Conservation (phyloP, 768 basidiomycete species). For the Serendipita sp. region DNA sequence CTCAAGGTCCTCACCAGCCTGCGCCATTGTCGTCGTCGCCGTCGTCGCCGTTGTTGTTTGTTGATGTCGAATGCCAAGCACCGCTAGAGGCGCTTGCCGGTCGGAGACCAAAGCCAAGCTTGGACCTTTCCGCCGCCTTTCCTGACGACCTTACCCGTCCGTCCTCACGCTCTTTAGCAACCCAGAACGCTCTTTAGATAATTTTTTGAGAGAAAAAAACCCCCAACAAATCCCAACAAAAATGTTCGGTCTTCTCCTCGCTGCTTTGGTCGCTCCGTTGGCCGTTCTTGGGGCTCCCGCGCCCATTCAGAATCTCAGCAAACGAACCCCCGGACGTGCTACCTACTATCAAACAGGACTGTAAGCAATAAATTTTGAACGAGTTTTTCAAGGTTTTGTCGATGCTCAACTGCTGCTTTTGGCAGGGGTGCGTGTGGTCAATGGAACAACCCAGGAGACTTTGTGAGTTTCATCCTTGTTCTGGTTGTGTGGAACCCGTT, state of each 20-base stretch:
- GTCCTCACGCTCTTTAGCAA: background rate
- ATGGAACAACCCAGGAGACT: slow-evolving; percentile 25
- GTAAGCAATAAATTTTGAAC: slow-evolving; percentile 19
- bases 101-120: background rate
- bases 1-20: no score
- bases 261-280: slow-evolving; percentile 17
- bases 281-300: slow-evolving; percentile 25
- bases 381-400: background rate
- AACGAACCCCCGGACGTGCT: slow-evolving; percentile 32
- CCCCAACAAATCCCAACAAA: background rate
- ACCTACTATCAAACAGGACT: slow-evolving; percentile 43
- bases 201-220: no score
- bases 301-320: slow-evolving; percentile 29
- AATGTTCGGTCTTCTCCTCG: slow-evolving; percentile 21
- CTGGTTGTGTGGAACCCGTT: background rate
- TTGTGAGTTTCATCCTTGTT: slow-evolving; percentile 21
- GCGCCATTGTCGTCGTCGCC: no score
- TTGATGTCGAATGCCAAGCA: no score
- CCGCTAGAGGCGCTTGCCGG: background rate
- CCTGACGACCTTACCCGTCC: background rate
- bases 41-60: no score
- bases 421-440: slow-evolving; percentile 42
- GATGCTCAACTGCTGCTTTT: slow-evolving; percentile 4
- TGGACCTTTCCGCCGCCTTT: background rate
- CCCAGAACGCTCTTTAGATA: background rate